phyloP scores from a whole-genome alignment of 2,329 filamentous ascomycete genomes.

The Phoma sp. region DNA sequence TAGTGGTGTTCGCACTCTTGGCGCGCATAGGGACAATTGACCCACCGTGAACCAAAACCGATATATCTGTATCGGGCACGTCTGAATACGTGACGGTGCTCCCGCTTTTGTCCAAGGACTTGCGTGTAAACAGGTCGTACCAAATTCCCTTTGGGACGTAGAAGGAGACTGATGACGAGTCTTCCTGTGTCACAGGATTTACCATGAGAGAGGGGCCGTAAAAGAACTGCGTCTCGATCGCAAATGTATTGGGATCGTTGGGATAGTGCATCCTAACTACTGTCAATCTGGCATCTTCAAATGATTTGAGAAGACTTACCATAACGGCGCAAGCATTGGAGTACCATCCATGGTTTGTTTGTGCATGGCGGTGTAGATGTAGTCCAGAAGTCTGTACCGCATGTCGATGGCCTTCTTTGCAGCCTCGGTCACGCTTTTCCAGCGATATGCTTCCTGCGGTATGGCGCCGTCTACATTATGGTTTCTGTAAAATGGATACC shows the following conservation, averaged over 20 bases:
- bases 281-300: conserved; percentile 1
- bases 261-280: conserved; percentile 65
- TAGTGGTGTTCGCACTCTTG: conserved; percentile 65
- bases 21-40: conserved; percentile 66
- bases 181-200: conserved; percentile 60
- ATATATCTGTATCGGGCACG: conserved; percentile 60
- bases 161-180: conserved; percentile 58
- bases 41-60: conserved; percentile 69
- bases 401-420: conserved; percentile 72
- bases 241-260: conserved; percentile 56
- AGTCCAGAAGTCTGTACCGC: conserved; percentile 78
- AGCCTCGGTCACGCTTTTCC: conserved; percentile 67
- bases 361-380: conserved; percentile 75
- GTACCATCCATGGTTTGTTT: conserved; percentile 65
- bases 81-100: conserved; percentile 52
- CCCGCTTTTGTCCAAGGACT: conserved; percentile 46
- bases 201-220: conserved; percentile 64
- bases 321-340: conserved; percentile 70
- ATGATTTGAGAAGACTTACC: conserved; percentile 59
- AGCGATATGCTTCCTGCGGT: conserved; percentile 61
- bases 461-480: conserved; percentile 71
- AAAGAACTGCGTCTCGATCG: conserved; percentile 63
- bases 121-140: conserved; percentile 46
- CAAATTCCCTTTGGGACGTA: conserved; percentile 65
- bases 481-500: conserved; percentile 76